Evolutionary conservation across 2,329 filamentous ascomycete genomes (phyloP).

Genomic region (Ceratocystis papillata): DNA sequence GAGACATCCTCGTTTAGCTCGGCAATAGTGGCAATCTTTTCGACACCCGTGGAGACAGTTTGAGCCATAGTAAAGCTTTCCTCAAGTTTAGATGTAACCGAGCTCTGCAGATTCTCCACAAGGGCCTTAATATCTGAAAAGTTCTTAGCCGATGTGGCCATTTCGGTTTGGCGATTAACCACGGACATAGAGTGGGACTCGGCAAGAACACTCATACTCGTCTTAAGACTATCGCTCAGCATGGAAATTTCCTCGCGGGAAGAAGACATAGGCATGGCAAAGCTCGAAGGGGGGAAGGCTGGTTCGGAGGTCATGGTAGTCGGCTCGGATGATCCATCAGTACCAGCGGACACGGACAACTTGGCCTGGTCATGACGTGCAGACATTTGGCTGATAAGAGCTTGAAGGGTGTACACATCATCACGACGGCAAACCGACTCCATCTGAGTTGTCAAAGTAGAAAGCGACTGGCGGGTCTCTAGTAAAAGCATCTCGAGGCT

Average conservation of each 20-base stretch:
- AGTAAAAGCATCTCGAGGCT: slow-evolving; percentile 55
- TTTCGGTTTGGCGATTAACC: slow-evolving; percentile 75
- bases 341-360: slow-evolving; percentile 32
- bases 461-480: slow-evolving; percentile 64
- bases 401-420: slow-evolving; percentile 65
- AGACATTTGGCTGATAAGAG: slow-evolving; percentile 68
- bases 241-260: slow-evolving; percentile 22
- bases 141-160: slow-evolving; percentile 63
- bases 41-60: slow-evolving; percentile 39
- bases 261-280: slow-evolving; percentile 19
- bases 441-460: slow-evolving; percentile 53
- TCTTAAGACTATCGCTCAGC: slow-evolving; percentile 23
- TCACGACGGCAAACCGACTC: slow-evolving; percentile 65
- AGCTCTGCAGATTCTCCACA: slow-evolving; percentile 65
- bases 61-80: slow-evolving; percentile 64
- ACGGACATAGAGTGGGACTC: slow-evolving; percentile 67
- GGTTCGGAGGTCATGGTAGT: neutral
- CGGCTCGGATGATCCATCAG: neutral
- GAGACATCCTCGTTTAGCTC: slow-evolving; percentile 46
- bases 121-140: slow-evolving; percentile 68
- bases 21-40: slow-evolving; percentile 33
- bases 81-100: slow-evolving; percentile 65
- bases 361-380: slow-evolving; percentile 64
- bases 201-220: slow-evolving; percentile 40
- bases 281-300: slow-evolving; percentile 14